These are phyloP conservation scores for Periconia macrospinosa DNA, from an alignment of 2,329 filamentous ascomycete species.

Conservation along the genomic window DNA sequence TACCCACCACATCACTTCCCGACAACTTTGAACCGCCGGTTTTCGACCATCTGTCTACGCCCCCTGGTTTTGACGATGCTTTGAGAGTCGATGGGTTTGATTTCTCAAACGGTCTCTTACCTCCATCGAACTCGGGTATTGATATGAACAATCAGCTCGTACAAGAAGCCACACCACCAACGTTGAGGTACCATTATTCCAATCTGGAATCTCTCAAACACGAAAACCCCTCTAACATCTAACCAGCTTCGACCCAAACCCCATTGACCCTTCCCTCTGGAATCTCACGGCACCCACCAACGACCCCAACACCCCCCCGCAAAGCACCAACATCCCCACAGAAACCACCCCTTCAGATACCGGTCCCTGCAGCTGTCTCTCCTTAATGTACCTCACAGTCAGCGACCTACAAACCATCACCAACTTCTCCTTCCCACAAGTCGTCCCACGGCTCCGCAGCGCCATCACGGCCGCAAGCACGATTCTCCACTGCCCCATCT, in stretches of 20 bases:
- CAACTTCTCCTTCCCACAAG: slow-evolving; percentile 46
- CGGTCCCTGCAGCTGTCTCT: slow-evolving; percentile 48
- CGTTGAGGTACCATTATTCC: background rate
- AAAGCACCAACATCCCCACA: background rate
- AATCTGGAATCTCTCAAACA: background rate
- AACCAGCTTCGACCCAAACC: slow-evolving; percentile 14
- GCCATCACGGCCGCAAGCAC: slow-evolving; percentile 45
- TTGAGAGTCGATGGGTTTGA: slow-evolving; percentile 8
- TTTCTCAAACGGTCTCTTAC: background rate
- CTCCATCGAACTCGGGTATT: slow-evolving; percentile 4
- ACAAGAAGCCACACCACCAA: slow-evolving; percentile 1
- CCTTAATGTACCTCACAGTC: slow-evolving; percentile 49
- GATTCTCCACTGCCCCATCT: slow-evolving; percentile 47
- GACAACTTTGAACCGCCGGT: slow-evolving; percentile 6
- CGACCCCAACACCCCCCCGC: slow-evolving; percentile 1
- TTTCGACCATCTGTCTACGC: slow-evolving; percentile 15
- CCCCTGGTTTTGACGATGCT: slow-evolving; percentile 9
- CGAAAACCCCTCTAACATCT: background rate
- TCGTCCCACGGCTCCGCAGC: slow-evolving; percentile 45
- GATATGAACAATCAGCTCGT: background rate
- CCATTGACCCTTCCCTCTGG: slow-evolving; percentile 30
- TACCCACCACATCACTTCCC: slow-evolving; percentile 1
- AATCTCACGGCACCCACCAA: slow-evolving; percentile 2
- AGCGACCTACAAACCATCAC: slow-evolving; percentile 45
- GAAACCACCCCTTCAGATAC: slow-evolving; percentile 4